Percentiles rank a stretch among this genome's conserved stretches.
These are phyloP conservation scores for Phytophthora pseudosyringae DNA, from an alignment of 352 stramenopile species.

Conservation along the genomic window DNA sequence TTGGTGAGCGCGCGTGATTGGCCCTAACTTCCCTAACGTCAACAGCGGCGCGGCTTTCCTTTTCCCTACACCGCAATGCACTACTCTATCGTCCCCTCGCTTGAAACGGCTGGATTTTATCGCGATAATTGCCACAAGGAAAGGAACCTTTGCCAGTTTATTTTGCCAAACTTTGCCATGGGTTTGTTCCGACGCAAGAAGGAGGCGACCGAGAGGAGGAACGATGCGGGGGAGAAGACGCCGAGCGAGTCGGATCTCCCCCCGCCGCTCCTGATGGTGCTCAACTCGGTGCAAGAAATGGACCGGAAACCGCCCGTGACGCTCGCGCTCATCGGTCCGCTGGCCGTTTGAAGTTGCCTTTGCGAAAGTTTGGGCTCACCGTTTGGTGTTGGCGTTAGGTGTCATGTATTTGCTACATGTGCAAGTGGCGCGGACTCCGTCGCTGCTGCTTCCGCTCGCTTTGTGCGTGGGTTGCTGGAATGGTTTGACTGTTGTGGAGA, in stretches of 20 bases:
- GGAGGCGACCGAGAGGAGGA: neutral
- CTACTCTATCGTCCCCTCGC: slow-evolving; percentile 28
- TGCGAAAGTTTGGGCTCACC: neutral
- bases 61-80: neutral
- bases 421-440: slow-evolving; percentile 48
- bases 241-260: slow-evolving; percentile 25
- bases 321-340: slow-evolving; percentile 49
- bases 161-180: slow-evolving; percentile 4
- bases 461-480: slow-evolving; percentile 38
- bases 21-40: slow-evolving; percentile 15
- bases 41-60: slow-evolving; percentile 21
- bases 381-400: slow-evolving; percentile 24
- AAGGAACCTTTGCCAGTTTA: neutral
- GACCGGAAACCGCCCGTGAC: slow-evolving; percentile 71
- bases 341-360: neutral
- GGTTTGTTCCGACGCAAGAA: slow-evolving; percentile 33
- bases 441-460: slow-evolving; percentile 46
- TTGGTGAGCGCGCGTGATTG: slow-evolving; percentile 20
- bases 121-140: slow-evolving; percentile 6
- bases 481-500: neutral
- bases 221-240: slow-evolving; percentile 10
- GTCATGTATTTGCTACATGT: slow-evolving; percentile 68
- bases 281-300: slow-evolving; percentile 53
- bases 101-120: slow-evolving; percentile 27
- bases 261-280: slow-evolving; percentile 44